Conservation (phyloP, 768 basidiomycete genomes). For the Suillus decipiens region DNA sequence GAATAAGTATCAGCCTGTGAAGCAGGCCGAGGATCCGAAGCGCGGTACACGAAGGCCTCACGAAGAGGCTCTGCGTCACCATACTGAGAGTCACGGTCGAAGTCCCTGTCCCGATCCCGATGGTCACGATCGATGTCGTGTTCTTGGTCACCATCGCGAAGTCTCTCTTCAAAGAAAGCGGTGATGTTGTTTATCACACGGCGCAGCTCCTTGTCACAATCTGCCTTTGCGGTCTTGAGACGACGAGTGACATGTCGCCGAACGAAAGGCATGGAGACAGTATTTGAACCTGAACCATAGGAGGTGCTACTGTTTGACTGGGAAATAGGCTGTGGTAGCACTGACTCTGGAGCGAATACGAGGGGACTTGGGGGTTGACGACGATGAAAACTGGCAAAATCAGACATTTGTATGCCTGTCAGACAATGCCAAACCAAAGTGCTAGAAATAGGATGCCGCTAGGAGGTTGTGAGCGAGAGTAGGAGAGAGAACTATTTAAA, state of each 20-base stretch:
- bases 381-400: conserved; percentile 46
- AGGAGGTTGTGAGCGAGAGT: conserved; percentile 2
- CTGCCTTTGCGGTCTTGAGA: conserved; percentile 90
- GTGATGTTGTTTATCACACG: conserved; percentile 95
- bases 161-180: conserved; percentile 88
- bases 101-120: conserved; percentile 42
- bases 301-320: conserved; percentile 40
- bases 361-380: conserved; percentile 73
- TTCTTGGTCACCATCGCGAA: conserved; percentile 72
- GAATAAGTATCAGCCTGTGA: conserved; percentile 73
- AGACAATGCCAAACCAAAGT: conserved; percentile 20
- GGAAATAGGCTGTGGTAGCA: conserved; percentile 50
- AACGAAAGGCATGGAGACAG: conserved; percentile 91
- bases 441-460: conserved; percentile 7
- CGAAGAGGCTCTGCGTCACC: conserved; percentile 58
- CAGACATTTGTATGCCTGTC: conserved; percentile 44
- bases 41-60: conserved; percentile 62
- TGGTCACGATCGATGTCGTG: conserved; percentile 65
- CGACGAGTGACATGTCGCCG: conserved; percentile 91
- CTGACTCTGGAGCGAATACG: conserved; percentile 71
- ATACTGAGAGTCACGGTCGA: conserved; percentile 58
- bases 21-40: conserved; percentile 55
- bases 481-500: neutral
- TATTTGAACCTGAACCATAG: conserved; percentile 61
- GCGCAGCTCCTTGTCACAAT: conserved; percentile 95